Conservation (phyloP, 768 basidiomycete genomes). For the Russula brevipes region DNA sequence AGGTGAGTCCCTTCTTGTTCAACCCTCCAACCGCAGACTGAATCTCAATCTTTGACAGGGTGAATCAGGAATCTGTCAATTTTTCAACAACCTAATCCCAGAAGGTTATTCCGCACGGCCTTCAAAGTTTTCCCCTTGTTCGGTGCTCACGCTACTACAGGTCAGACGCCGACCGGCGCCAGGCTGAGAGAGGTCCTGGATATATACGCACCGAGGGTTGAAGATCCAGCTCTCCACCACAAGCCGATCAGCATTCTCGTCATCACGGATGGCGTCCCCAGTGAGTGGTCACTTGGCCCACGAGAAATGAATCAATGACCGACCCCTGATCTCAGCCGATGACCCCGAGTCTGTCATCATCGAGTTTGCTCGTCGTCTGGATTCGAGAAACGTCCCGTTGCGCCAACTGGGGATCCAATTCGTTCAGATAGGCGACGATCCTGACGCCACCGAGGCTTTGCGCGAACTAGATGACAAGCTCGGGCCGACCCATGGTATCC, state of each 20-base stretch:
- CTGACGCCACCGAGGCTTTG: conserved; percentile 32
- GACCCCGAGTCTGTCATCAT: conserved; percentile 26
- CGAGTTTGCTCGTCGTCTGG: conserved; percentile 29
- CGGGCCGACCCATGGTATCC: conserved; percentile 14
- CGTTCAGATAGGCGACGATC: conserved; percentile 37
- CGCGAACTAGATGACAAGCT: conserved; percentile 22
- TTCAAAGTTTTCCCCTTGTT: too few species aligned
- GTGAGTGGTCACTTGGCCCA: conserved; percentile 27
- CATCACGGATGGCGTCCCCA: conserved; percentile 40
- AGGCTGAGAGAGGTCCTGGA: conserved; percentile 37
- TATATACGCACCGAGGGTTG: conserved; percentile 35
- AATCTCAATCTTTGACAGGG: conserved; percentile 3
- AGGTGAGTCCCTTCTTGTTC: conserved; percentile 30
- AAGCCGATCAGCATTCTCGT: conserved; percentile 37
- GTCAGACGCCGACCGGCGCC: conserved; percentile 37
- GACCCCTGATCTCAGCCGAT: conserved; percentile 21
- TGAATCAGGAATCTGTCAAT: conserved; percentile 4
- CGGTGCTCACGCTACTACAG: conserved; percentile 25
- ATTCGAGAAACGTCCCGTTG: conserved; percentile 31
- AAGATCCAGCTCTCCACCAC: conserved; percentile 30
- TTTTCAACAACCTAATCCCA: conserved; percentile 18
- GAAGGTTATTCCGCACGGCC: not conserved
- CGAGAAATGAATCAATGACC: not conserved
- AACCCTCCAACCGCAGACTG: not conserved
- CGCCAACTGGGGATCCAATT: conserved; percentile 37